phyloP scores from a whole-genome alignment of 2,329 filamentous ascomycete species.

The Catunica adiposa region DNA sequence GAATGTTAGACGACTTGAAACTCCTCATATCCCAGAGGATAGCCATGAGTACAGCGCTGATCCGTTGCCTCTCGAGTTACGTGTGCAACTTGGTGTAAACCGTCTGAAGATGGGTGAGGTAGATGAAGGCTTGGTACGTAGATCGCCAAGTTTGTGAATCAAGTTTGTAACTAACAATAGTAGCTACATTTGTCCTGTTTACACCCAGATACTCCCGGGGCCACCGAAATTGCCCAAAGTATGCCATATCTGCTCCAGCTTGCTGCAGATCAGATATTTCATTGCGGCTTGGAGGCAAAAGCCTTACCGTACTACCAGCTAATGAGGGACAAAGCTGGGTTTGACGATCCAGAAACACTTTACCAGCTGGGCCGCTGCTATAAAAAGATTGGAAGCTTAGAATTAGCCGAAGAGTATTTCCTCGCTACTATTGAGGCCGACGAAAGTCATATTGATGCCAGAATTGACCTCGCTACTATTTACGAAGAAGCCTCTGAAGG shows the following conservation, averaged over 20 bases:
- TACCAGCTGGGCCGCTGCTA: conserved; percentile 52
- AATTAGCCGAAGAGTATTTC: conserved; percentile 63
- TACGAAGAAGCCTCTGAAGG: conserved; percentile 61
- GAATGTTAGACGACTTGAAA: conserved; percentile 47
- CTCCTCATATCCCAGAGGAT: conserved; percentile 42
- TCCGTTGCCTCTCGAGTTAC: conserved; percentile 62
- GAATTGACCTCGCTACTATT: conserved; percentile 65
- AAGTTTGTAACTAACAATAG: conserved; percentile 10
- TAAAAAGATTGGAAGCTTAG: conserved; percentile 42
- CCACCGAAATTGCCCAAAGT: conserved; percentile 23
- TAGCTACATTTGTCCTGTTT: conserved; percentile 49
- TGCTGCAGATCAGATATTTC: conserved; percentile 32
- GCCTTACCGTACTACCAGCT: conserved; percentile 42
- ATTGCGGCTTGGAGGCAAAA: conserved; percentile 20
- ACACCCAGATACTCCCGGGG: conserved; percentile 34
- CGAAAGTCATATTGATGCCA: conserved; percentile 54
- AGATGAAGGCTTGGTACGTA: conserved; percentile 56
- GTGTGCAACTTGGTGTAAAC: conserved; percentile 69
- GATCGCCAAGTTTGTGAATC: background rate
- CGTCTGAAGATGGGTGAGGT: conserved; percentile 54
- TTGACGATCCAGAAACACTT: conserved; percentile 35
- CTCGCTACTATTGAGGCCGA: conserved; percentile 58
- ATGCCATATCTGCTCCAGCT: conserved; percentile 71
- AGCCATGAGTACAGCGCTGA: conserved; percentile 43
- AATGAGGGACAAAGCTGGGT: conserved; percentile 32